Percentiles rank a stretch among this genome's conserved stretches.
phyloP scores from a whole-genome alignment of 2,329 filamentous ascomycete genomes.

The Fusarium sp. region DNA sequence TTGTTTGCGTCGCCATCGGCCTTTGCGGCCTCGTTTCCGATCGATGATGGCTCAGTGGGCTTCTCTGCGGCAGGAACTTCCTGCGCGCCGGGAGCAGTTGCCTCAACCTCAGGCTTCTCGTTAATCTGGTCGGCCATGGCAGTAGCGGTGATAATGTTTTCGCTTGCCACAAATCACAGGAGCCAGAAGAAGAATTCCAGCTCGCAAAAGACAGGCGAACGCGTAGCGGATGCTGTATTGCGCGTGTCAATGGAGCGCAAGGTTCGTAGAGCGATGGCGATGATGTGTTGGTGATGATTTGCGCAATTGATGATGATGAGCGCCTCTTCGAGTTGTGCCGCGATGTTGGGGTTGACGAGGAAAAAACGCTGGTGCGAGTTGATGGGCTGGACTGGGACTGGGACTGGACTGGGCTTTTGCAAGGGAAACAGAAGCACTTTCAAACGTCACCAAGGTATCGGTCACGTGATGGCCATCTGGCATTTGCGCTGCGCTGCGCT shows the following conservation, averaged over 20 bases:
- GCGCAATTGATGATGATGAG: constrained; percentile 46
- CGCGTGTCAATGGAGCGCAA: constrained; percentile 45
- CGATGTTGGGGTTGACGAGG: constrained; percentile 47
- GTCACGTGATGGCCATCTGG: constrained; percentile 47
- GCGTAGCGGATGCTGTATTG: constrained; percentile 44
- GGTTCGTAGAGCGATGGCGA: constrained; percentile 44
- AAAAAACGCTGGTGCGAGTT: constrained; percentile 48
- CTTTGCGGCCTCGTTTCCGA: constrained; percentile 38
- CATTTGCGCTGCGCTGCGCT: constrained; percentile 13
- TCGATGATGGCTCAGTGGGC: constrained; percentile 32
- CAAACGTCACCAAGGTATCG: constrained; percentile 46
- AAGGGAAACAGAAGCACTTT: constrained; percentile 43
- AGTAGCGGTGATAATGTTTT: constrained; percentile 37
- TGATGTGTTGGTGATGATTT: constrained; percentile 43
- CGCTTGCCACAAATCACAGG: constrained; percentile 21
- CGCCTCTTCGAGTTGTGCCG: constrained; percentile 46
- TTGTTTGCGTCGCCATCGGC: constrained; percentile 38
- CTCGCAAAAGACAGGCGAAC: constrained; percentile 38
- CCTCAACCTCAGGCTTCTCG: constrained; percentile 49
- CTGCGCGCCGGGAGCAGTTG: constrained; percentile 46
- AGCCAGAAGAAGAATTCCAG: constrained; percentile 26
- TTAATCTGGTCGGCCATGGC: constrained; percentile 52
- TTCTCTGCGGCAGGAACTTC: constrained; percentile 39
- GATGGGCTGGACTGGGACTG: constrained; percentile 36
- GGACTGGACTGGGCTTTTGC: constrained; percentile 15